These are phyloP conservation scores for Diospyros kaki DNA, from an alignment of 148 eudicot genomes.

Conservation along the genomic window DNA sequence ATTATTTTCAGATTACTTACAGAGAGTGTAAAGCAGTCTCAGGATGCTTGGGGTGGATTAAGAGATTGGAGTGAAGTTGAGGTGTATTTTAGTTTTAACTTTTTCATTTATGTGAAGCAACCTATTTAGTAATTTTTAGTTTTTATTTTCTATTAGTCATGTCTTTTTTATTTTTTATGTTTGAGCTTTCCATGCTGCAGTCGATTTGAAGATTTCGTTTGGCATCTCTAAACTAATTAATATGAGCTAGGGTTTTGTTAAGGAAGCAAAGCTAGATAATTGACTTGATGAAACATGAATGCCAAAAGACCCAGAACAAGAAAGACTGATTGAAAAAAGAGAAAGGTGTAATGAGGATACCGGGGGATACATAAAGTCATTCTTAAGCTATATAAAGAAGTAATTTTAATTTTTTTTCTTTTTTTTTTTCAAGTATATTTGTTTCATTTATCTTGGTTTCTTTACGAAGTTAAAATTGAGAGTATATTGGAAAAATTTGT, in stretches of 20 bases:
- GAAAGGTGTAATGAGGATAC: too few relatives aligned
- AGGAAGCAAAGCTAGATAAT: background rate
- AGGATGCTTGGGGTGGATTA: constrained; percentile 61
- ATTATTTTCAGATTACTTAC: constrained; percentile 60
- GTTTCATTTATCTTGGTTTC: too few relatives aligned
- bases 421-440: too few relatives aligned
- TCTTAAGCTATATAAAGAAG: too few relatives aligned
- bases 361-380: too few relatives aligned
- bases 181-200: background rate
- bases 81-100: constrained; percentile 33
- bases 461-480: too few relatives aligned
- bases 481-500: too few relatives aligned
- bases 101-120: background rate
- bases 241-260: background rate
- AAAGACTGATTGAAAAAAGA: too few relatives aligned
- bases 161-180: background rate
- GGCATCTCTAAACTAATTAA: background rate
- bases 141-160: background rate
- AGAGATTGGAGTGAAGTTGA: constrained; percentile 75
- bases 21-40: constrained; percentile 65
- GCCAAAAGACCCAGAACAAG: background rate
- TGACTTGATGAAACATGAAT: background rate
- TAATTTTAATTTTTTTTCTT: too few relatives aligned
- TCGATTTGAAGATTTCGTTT: background rate
- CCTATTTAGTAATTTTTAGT: background rate